Conservation (phyloP, 129 eudicot genomes). For the Silybum marianum region DNA sequence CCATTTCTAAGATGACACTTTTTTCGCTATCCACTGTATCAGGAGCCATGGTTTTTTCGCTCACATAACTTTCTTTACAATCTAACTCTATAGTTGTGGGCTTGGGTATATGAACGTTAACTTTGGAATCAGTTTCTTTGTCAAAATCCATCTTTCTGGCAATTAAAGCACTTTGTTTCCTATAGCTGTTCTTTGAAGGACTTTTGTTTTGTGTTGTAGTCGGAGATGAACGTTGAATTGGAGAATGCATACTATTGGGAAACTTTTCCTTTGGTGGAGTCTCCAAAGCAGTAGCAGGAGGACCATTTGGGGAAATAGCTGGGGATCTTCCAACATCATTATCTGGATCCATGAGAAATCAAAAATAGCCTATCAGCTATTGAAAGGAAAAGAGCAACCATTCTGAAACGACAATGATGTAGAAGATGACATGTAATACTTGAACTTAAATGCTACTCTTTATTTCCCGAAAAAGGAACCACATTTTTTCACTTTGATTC, state of each 20-base stretch:
- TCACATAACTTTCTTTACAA: conserved; percentile 23
- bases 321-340: conserved; percentile 19
- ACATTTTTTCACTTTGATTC: neutral
- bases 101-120: conserved; percentile 31
- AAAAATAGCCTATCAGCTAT: neutral
- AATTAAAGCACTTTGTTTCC: conserved; percentile 37
- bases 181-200: conserved; percentile 37
- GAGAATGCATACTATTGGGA: conserved; percentile 40
- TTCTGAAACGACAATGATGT: too few relatives aligned
- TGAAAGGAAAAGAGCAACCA: neutral
- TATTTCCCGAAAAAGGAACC: neutral
- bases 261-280: conserved; percentile 56
- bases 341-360: conserved; percentile 34
- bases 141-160: conserved; percentile 43
- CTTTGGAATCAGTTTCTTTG: conserved; percentile 37
- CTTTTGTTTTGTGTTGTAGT: conserved; percentile 44
- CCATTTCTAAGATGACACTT: conserved; percentile 31
- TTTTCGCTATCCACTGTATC: conserved; percentile 30
- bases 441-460: neutral
- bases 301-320: conserved; percentile 32
- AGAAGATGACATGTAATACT: too few relatives aligned
- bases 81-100: conserved; percentile 25
- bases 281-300: conserved; percentile 23
- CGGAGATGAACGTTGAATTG: conserved; percentile 45
- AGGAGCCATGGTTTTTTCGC: neutral